These are phyloP conservation scores for Trichoderma oligosporum DNA, from an alignment of 2,329 filamentous ascomycete species.

Conservation along the genomic window DNA sequence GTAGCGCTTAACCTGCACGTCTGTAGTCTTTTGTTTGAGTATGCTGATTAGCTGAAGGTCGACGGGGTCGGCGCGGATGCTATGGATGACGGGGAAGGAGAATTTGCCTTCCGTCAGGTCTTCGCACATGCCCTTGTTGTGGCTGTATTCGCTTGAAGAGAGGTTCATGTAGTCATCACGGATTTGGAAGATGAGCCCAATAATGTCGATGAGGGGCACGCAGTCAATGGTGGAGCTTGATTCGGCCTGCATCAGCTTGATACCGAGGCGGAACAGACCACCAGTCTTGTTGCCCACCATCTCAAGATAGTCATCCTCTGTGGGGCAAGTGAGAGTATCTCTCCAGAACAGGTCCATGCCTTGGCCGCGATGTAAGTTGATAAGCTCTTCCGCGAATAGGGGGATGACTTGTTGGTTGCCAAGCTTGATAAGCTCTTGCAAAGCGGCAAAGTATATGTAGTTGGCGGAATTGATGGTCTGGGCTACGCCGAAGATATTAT, in stretches of 20 bases:
- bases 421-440: conserved; percentile 70
- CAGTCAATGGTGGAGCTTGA: conserved; percentile 59
- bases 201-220: conserved; percentile 76
- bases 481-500: conserved; percentile 78
- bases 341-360: conserved; percentile 92
- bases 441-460: conserved; percentile 79
- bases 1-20: conserved; percentile 86
- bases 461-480: conserved; percentile 91
- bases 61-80: conserved; percentile 70
- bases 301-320: conserved; percentile 86
- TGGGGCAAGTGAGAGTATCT: conserved; percentile 77
- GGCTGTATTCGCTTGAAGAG: conserved; percentile 65
- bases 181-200: conserved; percentile 87
- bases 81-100: conserved; percentile 91
- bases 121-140: conserved; percentile 92
- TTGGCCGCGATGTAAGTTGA: conserved; percentile 82
- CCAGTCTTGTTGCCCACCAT: conserved; percentile 93
- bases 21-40: conserved; percentile 79
- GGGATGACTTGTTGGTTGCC: conserved; percentile 62
- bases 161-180: conserved; percentile 94
- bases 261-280: conserved; percentile 76
- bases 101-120: conserved; percentile 97
- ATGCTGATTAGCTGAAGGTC: conserved; percentile 87
- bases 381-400: conserved; percentile 76
- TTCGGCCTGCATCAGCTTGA: conserved; percentile 86